Percentiles rank a stretch among this genome's conserved stretches.
Evolutionary conservation across 345 rosid species (phyloP).

Genomic region (Acer campestre): DNA sequence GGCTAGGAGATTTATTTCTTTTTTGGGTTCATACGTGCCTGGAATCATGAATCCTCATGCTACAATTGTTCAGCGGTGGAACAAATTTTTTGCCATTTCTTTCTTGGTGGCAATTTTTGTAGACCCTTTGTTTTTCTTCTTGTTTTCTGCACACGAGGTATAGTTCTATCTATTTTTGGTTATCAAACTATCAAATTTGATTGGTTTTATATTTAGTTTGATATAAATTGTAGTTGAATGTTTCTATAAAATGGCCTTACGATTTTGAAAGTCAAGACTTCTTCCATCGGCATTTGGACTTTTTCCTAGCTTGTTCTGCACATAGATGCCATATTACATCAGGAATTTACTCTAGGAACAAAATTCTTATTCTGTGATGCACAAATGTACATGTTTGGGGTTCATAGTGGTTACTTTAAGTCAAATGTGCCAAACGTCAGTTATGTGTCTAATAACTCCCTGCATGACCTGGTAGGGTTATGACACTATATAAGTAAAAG

Average conservation of each 20-base stretch:
- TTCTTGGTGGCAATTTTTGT: constrained; percentile 76
- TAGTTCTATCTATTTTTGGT: constrained; percentile 1
- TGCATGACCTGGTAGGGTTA: neutral
- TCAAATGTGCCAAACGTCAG: neutral
- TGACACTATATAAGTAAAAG: neutral
- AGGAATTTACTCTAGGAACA: neutral
- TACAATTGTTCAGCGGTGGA: constrained; percentile 63
- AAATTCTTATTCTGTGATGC: neutral
- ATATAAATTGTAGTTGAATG: neutral
- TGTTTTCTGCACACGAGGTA: constrained; percentile 58
- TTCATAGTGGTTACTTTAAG: neutral
- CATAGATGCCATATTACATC: neutral
- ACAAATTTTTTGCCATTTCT: constrained; percentile 65
- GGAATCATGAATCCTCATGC: constrained; percentile 88
- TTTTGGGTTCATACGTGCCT: constrained; percentile 40
- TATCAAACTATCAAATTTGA: neutral
- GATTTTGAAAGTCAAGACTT: neutral
- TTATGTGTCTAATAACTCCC: neutral
- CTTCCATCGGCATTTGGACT: neutral
- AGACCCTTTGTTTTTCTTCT: constrained; percentile 85
- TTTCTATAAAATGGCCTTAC: neutral
- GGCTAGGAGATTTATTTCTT: constrained; percentile 54
- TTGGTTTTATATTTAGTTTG: neutral
- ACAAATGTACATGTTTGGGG: neutral
- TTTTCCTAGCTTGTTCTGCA: neutral